phyloP scores from a whole-genome alignment of 306 rosid genomes.

The Vigna unguiculata region DNA sequence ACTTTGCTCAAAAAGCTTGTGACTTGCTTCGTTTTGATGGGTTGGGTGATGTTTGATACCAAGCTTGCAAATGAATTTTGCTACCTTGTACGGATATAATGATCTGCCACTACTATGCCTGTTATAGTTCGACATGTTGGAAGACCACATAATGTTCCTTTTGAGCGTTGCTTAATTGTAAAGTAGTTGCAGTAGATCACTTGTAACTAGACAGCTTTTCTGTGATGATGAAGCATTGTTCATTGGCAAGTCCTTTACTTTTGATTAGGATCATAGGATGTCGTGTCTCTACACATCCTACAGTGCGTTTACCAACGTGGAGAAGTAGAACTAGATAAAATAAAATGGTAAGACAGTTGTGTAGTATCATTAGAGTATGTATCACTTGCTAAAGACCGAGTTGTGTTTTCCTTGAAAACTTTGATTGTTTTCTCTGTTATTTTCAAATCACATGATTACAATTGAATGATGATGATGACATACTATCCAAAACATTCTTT shows the following conservation, averaged over 20 bases:
- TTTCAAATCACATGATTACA: neutral
- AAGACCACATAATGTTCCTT: neutral
- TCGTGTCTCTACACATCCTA: neutral
- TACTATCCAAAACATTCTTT: slow-evolving; percentile 9
- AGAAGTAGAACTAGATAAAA: neutral
- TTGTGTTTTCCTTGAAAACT: slow-evolving; percentile 20
- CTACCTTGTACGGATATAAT: slow-evolving; percentile 9
- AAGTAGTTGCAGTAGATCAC: slow-evolving; percentile 5
- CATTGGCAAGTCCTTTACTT: slow-evolving; percentile 19
- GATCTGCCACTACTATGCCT: slow-evolving; percentile 15
- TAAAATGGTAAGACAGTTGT: slow-evolving; percentile 12
- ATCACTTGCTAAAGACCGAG: slow-evolving; percentile 21
- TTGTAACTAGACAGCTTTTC: slow-evolving; percentile 29
- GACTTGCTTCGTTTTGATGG: slow-evolving; percentile 36
- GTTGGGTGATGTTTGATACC: neutral
- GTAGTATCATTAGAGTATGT: slow-evolving; percentile 6
- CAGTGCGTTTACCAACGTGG: neutral
- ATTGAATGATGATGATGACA: neutral
- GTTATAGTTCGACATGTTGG: slow-evolving; percentile 23
- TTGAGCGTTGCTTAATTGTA: slow-evolving; percentile 5
- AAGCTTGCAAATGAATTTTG: slow-evolving; percentile 23
- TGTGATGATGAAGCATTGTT: slow-evolving; percentile 16
- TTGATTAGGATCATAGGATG: slow-evolving; percentile 1
- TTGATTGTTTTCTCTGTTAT: neutral
- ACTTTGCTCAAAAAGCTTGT: neutral